Conservation (phyloP, 495 filamentous ascomycete species). For the Annulohypoxylon moriforme region DNA sequence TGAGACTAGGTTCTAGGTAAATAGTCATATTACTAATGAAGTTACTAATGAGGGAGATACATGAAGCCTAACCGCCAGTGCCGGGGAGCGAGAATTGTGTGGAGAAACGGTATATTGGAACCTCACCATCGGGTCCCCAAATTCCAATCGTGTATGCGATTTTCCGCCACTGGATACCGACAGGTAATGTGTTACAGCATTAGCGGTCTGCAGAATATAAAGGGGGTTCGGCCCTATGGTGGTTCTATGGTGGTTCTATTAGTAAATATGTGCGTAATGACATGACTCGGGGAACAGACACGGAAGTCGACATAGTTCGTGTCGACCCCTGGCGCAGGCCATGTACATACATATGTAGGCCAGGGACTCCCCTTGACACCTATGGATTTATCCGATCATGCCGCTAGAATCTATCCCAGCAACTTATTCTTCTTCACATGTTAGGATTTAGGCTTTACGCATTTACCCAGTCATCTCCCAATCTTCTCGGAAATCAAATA, state of each 20-base stretch:
- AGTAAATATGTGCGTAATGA: background rate
- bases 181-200: conserved; percentile 10
- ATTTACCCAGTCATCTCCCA: conserved; percentile 8
- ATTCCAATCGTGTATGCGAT: conserved; percentile 22
- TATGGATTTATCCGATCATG: conserved; percentile 12
- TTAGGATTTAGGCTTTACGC: background rate
- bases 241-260: conserved; percentile 1
- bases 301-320: background rate
- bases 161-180: background rate
- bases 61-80: too few species aligned
- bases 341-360: too few species aligned
- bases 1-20: background rate
- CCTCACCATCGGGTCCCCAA: conserved; percentile 12
- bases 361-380: background rate
- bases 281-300: background rate
- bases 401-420: background rate
- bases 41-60: too few species aligned
- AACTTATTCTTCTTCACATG: background rate
- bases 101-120: background rate
- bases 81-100: background rate
- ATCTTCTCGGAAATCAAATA: background rate
- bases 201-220: background rate
- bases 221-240: background rate
- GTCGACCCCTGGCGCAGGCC: background rate
- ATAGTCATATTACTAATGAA: background rate